Conservation (phyloP, 306 rosid species). For the Fagus sylvatica region DNA sequence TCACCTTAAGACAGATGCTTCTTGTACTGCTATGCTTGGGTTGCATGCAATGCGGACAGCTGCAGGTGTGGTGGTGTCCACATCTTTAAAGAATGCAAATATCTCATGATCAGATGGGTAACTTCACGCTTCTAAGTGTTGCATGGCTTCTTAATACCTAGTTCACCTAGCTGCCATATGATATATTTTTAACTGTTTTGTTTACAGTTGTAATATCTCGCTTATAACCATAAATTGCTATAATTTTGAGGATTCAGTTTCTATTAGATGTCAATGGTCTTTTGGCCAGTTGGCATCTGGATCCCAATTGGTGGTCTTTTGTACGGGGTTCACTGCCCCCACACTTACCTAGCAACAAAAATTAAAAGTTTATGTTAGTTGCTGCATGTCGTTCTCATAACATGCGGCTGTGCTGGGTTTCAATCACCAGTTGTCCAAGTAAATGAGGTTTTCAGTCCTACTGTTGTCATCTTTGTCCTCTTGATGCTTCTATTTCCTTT, state of each 20-base stretch:
- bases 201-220: neutral
- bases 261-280: neutral
- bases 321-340: too few species aligned
- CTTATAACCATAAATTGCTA: neutral
- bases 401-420: too few species aligned
- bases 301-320: too few species aligned
- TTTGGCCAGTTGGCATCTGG: too few species aligned
- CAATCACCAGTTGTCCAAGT: neutral
- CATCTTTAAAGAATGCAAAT: slow-evolving; percentile 54
- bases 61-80: slow-evolving; percentile 55
- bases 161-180: neutral
- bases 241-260: neutral
- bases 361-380: too few species aligned
- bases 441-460: neutral
- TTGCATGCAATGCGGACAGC: slow-evolving; percentile 62
- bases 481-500: too few species aligned
- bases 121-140: neutral
- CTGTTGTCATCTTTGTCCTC: neutral
- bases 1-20: slow-evolving; percentile 66
- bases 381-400: too few species aligned
- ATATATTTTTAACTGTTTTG: slow-evolving; percentile 4
- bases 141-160: neutral
- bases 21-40: slow-evolving; percentile 60
- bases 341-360: too few species aligned
- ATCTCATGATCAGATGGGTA: slow-evolving; percentile 37